Conservation (phyloP, 805 yeast genomes). For the Lipomyces spencermartinsiae region DNA sequence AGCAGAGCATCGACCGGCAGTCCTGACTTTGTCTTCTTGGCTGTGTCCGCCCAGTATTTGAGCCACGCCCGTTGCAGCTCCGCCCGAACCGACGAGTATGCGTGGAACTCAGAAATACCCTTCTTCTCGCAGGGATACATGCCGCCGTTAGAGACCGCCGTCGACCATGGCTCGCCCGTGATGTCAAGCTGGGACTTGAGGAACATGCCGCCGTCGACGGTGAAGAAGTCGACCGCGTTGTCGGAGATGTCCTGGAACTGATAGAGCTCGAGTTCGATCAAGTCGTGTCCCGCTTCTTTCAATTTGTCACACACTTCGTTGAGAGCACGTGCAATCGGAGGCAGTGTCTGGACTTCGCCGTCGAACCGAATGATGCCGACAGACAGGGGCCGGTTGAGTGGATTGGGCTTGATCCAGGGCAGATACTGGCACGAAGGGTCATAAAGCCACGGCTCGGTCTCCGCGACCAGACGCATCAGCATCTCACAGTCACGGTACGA, state of each 20-base stretch:
- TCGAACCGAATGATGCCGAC: constrained; percentile 46
- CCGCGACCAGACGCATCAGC: constrained; percentile 58
- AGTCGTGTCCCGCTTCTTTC: constrained; percentile 61
- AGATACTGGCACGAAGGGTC: constrained; percentile 56
- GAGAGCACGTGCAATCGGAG: constrained; percentile 62
- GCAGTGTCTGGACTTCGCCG: constrained; percentile 56
- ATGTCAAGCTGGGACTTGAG: constrained; percentile 27
- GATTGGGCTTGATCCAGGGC: constrained; percentile 57
- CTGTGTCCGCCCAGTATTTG: constrained; percentile 32
- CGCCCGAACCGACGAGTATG: constrained; percentile 35
- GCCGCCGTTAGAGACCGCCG: constrained; percentile 33
- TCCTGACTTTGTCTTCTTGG: constrained; percentile 33
- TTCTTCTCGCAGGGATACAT: constrained; percentile 36
- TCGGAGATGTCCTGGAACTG: constrained; percentile 32
- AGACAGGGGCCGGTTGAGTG: constrained; percentile 30
- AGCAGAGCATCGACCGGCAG: constrained; percentile 36
- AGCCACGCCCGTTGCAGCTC: constrained; percentile 36
- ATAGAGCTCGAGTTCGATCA: constrained; percentile 49
- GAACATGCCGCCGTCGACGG: constrained; percentile 35
- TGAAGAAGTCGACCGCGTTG: constrained; percentile 37
- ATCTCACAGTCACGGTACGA: constrained; percentile 69
- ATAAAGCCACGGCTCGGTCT: constrained; percentile 51
- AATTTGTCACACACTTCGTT: constrained; percentile 61
- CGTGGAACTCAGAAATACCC: constrained; percentile 32
- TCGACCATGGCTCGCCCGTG: constrained; percentile 37